Evolutionary conservation across 768 basidiomycete species (phyloP), one percentile per base, ranked within the genome.

Genomic region (Tulasnella sp.): DNA sequence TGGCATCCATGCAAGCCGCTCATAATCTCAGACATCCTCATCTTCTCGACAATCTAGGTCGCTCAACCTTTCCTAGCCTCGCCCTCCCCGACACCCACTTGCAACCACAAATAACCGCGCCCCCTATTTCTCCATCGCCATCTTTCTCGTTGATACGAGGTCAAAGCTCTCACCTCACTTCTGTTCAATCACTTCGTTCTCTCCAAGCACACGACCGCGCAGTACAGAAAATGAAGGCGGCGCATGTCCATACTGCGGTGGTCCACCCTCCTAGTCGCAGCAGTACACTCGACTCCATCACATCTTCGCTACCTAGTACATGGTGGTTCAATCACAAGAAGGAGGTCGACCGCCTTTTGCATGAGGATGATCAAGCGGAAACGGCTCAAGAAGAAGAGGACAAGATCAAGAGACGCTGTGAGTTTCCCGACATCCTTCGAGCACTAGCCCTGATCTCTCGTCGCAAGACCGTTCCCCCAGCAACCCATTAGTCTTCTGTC

Each of bases 401-500:
- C 7, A 71, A 74, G 32, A 68, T 79, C 3, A 62, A 68, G 14
- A 75, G 74, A 61, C 86, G 84, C 68, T 86, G 86, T 85, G 61
- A 61, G 77, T 74, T 11, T 17, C 41, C 17, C 8, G 32, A 40
- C 37, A 19, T 27, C 9, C 37, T 35, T 17, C 21, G 8, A 19
- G 21, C 12, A 31, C 34, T 31, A 27, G 39, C 15, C 14, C 32
- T 32, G 32, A 12, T 51, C 25, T 39, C 32, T 12, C 23, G 34
- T n/a, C 32, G 54, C 5, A 67, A 90, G 87, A 93, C 65, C 77
- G 78, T 4, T 74, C 87, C 0, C 84, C 93, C 0, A 77, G 77
- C 58, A 80, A 89, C 61, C 94, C 94, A 0, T 70, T 97, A 42
- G 84, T 98, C 1, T 97, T 98, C 69, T 98, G 94, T 63, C 94